Conservation (phyloP, 78 protist species). For the Chrysochromulina tobinii region DNA sequence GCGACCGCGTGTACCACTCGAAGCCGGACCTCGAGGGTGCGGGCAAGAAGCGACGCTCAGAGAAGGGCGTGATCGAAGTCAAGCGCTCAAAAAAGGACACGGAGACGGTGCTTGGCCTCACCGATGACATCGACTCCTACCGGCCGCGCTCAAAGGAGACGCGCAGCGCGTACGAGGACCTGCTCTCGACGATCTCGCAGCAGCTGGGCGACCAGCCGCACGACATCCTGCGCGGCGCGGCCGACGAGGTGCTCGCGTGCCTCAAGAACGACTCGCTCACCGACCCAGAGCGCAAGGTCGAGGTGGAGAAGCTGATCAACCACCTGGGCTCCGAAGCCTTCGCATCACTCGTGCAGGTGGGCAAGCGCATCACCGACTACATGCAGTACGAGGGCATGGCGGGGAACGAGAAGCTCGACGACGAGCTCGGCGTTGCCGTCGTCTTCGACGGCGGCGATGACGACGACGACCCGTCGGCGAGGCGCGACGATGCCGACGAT, state of each 20-base stretch:
- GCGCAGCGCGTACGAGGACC: slow-evolving; percentile 62
- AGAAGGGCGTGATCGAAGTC: neutral
- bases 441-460: slow-evolving; percentile 73
- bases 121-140: slow-evolving; percentile 65
- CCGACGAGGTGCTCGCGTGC: slow-evolving; percentile 86
- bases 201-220: slow-evolving; percentile 75
- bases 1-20: slow-evolving; percentile 56
- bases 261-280: slow-evolving; percentile 61
- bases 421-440: slow-evolving; percentile 82
- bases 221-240: slow-evolving; percentile 81
- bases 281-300: neutral
- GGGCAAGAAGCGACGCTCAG: neutral
- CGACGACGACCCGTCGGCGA: neutral
- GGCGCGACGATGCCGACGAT: slow-evolving; percentile 7
- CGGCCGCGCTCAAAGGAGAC: slow-evolving; percentile 78
- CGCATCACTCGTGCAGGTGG: slow-evolving; percentile 51
- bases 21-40: slow-evolving; percentile 48
- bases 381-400: slow-evolving; percentile 16
- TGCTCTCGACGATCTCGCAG: slow-evolving; percentile 52
- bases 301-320: slow-evolving; percentile 12
- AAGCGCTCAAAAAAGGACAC: slow-evolving; percentile 24
- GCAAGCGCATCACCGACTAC: slow-evolving; percentile 77
- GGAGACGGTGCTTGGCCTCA: slow-evolving; percentile 46
- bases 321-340: slow-evolving; percentile 55
- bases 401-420: slow-evolving; percentile 59